Base-by-base conservation (phyloP, 1,139 yeast genomes). In the Geotrichum candidum region DNA sequence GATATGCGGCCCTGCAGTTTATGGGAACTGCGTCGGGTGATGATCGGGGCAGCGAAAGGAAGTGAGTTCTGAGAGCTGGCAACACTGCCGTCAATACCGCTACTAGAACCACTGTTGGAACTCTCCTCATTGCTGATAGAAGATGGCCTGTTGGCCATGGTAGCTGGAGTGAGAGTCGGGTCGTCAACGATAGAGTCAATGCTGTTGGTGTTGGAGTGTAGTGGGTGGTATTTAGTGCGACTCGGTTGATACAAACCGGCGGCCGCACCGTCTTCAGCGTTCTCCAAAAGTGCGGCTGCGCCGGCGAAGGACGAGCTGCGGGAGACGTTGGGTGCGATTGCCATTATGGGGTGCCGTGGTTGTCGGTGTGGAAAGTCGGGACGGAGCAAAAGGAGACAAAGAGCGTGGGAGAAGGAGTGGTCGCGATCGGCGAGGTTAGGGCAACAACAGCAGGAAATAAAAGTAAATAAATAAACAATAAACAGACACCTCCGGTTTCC, bases 201-300 rank as follows among this genome's bases (percentile, higher is more conserved):
- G 53, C 61, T 59, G 38, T 52, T 33, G 38, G 41, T 55, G 31
- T 54, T 55, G n/a, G 58, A 54, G 31, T 54, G 53, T 25, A 59
- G 29, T 10, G 61, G 61, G 18, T 59, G 61, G 50, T 48, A 45
- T 9, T 29, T 46, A 11, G 50, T 48, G 46, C 51, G 51, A 46
- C 22, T 59, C 46, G 50, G 51, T 45, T 29, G 38, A 6, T 22
- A 27, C 13, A 33, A 31, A 22, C 23, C 18, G n/a, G 29, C 48
- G 9, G 48, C 48, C 22, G 48, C 48, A 13, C 9, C 48, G 5
- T n/a, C 22, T 7, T 41, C 48, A 41, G 18, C 18, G 48, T 41
- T 18, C 48, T 41, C 48, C 22, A 7, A 41, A n/a, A 41, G 48
- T 5, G 48, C 48, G 22, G 33, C 41, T 5, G 18, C 51, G 46